Evolutionary conservation across 2,329 filamentous ascomycete species (phyloP).

Genomic region (Talaromyces sp.): DNA sequence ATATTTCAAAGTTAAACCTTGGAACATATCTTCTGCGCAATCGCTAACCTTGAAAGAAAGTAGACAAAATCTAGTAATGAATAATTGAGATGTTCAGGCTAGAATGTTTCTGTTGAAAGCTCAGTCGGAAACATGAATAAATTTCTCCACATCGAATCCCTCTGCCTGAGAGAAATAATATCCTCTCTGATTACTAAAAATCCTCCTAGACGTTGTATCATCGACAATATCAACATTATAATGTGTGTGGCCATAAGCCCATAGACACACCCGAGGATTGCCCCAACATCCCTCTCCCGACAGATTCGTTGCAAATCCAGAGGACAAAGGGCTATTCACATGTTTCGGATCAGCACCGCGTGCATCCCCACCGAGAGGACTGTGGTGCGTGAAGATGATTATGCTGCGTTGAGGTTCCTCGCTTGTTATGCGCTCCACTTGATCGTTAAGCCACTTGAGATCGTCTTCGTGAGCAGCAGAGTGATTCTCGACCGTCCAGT

Average conservation of each 20-base stretch:
- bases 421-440: conserved; percentile 33
- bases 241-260: conserved; percentile 56
- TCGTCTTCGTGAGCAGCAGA: conserved; percentile 36
- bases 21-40: too few species aligned
- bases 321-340: conserved; percentile 34
- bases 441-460: conserved; percentile 43
- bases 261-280: conserved; percentile 41
- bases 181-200: conserved; percentile 47
- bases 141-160: conserved; percentile 39
- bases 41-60: too few species aligned
- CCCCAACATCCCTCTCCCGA: conserved; percentile 43
- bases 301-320: conserved; percentile 50
- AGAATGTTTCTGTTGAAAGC: too few species aligned
- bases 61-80: too few species aligned
- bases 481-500: conserved; percentile 40
- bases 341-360: conserved; percentile 36
- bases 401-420: conserved; percentile 39
- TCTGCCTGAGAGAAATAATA: conserved; percentile 44
- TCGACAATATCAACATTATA: conserved; percentile 47
- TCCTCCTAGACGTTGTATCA: conserved; percentile 32
- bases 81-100: too few species aligned
- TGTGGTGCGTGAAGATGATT: conserved; percentile 45
- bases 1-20: too few species aligned
- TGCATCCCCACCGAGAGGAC: conserved; percentile 32
- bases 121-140: conserved; percentile 17